These are phyloP conservation scores for Alnus glutinosa DNA, from an alignment of 306 rosid genomes.

Conservation along the genomic window DNA sequence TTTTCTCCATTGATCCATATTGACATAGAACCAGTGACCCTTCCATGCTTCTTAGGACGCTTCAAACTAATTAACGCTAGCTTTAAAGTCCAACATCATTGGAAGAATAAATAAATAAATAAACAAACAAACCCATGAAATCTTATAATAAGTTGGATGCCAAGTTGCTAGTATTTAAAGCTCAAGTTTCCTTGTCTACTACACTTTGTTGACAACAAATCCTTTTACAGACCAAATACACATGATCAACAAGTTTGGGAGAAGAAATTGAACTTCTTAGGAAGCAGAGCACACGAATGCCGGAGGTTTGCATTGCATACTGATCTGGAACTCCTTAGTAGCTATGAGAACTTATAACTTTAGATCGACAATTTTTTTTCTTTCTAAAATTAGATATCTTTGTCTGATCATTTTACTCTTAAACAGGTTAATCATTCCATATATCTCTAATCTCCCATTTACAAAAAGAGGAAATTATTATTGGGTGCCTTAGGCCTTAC, in stretches of 20 bases:
- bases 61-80: neutral
- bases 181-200: neutral
- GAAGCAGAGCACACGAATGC: neutral
- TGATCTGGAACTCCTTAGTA: neutral
- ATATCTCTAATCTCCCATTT: neutral
- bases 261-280: neutral
- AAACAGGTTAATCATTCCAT: neutral
- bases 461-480: neutral
- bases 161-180: neutral
- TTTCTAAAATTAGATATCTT: neutral
- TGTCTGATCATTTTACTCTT: neutral
- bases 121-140: neutral
- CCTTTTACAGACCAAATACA: no score
- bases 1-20: neutral
- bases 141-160: neutral
- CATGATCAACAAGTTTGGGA: no score
- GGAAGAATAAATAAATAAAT: neutral
- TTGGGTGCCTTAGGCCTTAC: constrained; percentile 8
- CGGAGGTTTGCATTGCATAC: neutral
- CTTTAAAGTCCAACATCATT: neutral
- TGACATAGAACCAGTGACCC: neutral
- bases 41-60: neutral
- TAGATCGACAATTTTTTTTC: neutral
- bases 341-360: neutral
- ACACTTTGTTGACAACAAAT: neutral